Evolutionary conservation across 2,329 filamentous ascomycete species (phyloP).

Genomic region (Diaporthe australafricana): DNA sequence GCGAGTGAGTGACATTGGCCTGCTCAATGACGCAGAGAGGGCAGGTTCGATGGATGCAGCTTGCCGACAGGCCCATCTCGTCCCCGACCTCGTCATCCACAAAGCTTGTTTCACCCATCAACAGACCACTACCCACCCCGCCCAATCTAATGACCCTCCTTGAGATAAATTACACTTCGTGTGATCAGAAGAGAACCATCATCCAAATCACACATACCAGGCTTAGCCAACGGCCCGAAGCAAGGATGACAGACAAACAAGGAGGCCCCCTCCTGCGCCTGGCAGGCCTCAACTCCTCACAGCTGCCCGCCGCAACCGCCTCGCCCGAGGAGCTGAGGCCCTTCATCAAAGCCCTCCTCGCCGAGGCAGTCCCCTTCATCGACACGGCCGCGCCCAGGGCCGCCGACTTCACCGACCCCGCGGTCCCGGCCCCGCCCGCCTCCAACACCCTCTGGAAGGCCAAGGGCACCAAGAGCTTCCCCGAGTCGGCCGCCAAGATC

Average conservation of each 20-base stretch:
- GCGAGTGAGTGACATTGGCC: slow-evolving; percentile 13
- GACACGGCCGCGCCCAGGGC: slow-evolving; percentile 61
- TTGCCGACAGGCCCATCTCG: background rate
- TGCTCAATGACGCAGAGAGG: slow-evolving; percentile 22
- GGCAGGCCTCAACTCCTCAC: slow-evolving; percentile 60
- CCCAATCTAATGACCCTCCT: too few relatives aligned
- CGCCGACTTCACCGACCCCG: slow-evolving; percentile 38
- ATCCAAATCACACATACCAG: background rate
- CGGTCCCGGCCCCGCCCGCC: slow-evolving; percentile 37
- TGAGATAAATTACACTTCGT: background rate
- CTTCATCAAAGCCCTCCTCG: slow-evolving; percentile 64
- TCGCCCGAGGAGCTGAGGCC: slow-evolving; percentile 56
- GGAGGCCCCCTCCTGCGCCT: slow-evolving; percentile 61
- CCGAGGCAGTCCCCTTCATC: slow-evolving; percentile 71
- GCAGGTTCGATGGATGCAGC: background rate
- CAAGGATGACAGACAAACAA: background rate
- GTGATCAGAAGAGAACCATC: too few relatives aligned
- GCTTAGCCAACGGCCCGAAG: background rate
- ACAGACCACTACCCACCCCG: background rate
- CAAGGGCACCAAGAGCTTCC: slow-evolving; percentile 57
- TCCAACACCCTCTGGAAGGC: slow-evolving; percentile 48
- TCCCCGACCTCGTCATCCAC: slow-evolving; percentile 2
- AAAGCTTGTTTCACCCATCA: background rate
- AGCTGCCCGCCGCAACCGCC: slow-evolving; percentile 58
- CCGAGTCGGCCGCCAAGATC: slow-evolving; percentile 62